Conservation (phyloP, 2,329 filamentous ascomycete species). For the Teratosphaeria zuluensis region DNA sequence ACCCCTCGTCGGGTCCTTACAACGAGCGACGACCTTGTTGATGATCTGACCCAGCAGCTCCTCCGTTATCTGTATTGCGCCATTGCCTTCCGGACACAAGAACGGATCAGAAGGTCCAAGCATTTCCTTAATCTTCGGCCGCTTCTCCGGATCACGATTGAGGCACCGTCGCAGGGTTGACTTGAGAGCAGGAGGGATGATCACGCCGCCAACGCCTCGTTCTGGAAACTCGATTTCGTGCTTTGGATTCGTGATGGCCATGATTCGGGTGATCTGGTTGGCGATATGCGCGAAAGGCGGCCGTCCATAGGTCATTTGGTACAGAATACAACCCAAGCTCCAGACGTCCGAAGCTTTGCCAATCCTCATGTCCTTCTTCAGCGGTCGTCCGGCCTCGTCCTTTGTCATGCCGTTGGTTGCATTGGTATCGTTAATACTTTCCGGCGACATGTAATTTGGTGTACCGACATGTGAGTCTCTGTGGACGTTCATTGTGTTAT, state of each 20-base stretch:
- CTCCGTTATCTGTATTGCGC: slow-evolving; percentile 43
- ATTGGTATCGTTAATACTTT: slow-evolving; percentile 83
- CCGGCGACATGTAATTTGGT: slow-evolving; percentile 97
- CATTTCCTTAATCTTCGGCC: slow-evolving; percentile 49
- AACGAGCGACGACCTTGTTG: slow-evolving; percentile 50
- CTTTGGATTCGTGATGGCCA: slow-evolving; percentile 73
- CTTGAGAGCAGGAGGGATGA: slow-evolving; percentile 46
- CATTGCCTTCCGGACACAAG: slow-evolving; percentile 45
- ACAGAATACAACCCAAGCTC: slow-evolving; percentile 92
- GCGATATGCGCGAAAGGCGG: slow-evolving; percentile 87
- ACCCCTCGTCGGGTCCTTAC: slow-evolving; percentile 41
- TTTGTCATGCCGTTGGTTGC: slow-evolving; percentile 32
- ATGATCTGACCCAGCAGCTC: slow-evolving; percentile 53
- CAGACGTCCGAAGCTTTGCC: slow-evolving; percentile 95
- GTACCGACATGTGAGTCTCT: slow-evolving; percentile 92
- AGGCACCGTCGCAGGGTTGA: slow-evolving; percentile 49
- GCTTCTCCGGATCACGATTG: slow-evolving; percentile 46
- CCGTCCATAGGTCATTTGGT: slow-evolving; percentile 97
- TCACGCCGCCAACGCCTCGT: slow-evolving; percentile 54
- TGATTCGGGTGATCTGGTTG: slow-evolving; percentile 76
- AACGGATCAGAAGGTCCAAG: slow-evolving; percentile 48
- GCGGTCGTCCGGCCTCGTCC: slow-evolving; percentile 34
- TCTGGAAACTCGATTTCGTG: slow-evolving; percentile 64
- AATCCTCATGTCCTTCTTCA: slow-evolving; percentile 78
- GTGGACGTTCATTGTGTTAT: slow-evolving; percentile 95